phyloP scores from a whole-genome alignment of 306 rosid genomes.

The Corylus americana region DNA sequence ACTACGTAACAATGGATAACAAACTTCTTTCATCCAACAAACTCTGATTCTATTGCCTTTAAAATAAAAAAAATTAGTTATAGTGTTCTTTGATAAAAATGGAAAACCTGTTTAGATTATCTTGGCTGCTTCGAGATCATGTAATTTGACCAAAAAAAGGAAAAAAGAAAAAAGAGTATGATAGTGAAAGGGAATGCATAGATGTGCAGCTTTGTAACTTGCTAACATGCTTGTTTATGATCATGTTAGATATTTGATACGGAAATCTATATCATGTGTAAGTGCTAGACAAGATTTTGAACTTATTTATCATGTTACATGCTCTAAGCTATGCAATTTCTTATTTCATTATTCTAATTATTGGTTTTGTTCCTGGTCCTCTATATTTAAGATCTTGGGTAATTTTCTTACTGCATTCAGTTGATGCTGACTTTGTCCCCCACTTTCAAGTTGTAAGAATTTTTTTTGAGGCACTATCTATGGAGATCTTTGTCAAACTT shows the following conservation, averaged over 20 bases:
- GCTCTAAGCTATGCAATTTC: neutral
- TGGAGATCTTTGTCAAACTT: neutral
- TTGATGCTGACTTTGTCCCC: neutral
- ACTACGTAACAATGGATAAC: neutral
- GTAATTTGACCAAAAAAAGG: neutral
- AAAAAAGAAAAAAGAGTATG: neutral
- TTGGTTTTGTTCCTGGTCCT: neutral
- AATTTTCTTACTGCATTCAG: neutral
- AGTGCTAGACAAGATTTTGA: neutral
- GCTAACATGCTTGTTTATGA: neutral
- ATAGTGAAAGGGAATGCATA: neutral
- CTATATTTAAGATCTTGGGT: neutral
- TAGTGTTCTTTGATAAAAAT: neutral
- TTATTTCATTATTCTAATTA: neutral
- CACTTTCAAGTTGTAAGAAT: neutral
- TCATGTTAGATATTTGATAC: neutral
- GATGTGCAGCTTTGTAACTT: neutral
- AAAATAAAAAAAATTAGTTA: too few species aligned
- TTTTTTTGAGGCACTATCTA: neutral
- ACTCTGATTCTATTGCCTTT: neutral
- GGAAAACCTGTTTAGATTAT: neutral
- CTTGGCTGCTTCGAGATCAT: neutral
- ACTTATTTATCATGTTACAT: neutral
- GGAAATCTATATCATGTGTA: neutral
- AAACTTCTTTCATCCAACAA: neutral